These are phyloP conservation scores for Fusarium temperatum DNA, from an alignment of 2,329 filamentous ascomycete species.

Conservation along the genomic window DNA sequence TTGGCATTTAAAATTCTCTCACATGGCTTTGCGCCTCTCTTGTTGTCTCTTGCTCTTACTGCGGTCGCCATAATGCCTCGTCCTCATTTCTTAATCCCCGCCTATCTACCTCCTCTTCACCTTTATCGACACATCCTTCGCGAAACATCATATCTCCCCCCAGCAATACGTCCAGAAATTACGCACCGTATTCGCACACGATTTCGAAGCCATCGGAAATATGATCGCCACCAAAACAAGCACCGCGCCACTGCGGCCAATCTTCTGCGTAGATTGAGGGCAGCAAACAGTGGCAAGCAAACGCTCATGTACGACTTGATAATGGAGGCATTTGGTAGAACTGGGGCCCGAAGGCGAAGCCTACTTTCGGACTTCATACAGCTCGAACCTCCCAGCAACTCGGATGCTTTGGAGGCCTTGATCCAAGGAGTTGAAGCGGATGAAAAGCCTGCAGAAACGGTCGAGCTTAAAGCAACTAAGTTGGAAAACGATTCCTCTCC, in stretches of 20 bases:
- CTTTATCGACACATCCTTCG: conserved; percentile 69
- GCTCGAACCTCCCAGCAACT: conserved; percentile 50
- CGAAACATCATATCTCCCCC: conserved; percentile 68
- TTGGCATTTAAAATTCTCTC: background rate
- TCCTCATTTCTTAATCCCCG: conserved; percentile 39
- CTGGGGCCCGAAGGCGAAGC: conserved; percentile 60
- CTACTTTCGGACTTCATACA: conserved; percentile 54
- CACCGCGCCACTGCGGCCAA: conserved; percentile 54
- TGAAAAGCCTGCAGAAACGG: background rate
- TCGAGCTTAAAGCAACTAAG: background rate
- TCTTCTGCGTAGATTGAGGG: conserved; percentile 58
- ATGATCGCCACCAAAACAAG: conserved; percentile 40
- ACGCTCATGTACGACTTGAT: conserved; percentile 59
- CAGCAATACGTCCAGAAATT: conserved; percentile 57
- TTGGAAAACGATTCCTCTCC: background rate
- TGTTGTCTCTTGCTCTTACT: background rate
- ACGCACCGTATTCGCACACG: conserved; percentile 53
- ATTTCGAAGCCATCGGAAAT: conserved; percentile 54
- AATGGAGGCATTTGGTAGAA: conserved; percentile 60
- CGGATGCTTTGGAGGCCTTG: conserved; percentile 51
- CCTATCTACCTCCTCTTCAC: conserved; percentile 41
- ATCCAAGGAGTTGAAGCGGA: conserved; percentile 19
- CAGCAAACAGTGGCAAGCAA: conserved; percentile 62
- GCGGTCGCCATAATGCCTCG: conserved; percentile 40
- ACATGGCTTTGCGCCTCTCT: conserved; percentile 19